Evolutionary conservation across 2,329 filamentous ascomycete species (phyloP), one percentile per base, ranked within the genome.

Genomic region (Sphaceloma murrayae): DNA sequence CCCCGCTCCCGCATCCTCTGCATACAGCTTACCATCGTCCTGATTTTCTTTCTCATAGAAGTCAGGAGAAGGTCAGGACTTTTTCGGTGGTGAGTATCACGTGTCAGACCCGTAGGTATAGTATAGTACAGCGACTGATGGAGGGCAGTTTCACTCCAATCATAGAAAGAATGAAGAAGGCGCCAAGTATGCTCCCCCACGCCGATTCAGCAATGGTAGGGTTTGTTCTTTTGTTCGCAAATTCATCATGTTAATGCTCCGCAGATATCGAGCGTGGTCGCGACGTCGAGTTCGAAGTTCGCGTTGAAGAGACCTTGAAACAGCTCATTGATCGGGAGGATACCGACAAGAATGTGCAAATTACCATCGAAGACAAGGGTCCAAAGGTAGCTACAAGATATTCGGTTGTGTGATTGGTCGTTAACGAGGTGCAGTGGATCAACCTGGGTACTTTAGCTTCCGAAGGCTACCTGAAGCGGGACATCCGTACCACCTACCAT

Each of bases 401-500:
- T 24, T 11, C n/a, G 7, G 6, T 46, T 14, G 18, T 26, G 10
- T 11, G 30, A 32, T 36, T 50, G 17, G n/a, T n/a, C 48, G 24
- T 57, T 65, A 49, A 67, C 52, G 39, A 13, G 26, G 34, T n/a
- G 9, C 53, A 85, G 82, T 81, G 86, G 34, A 74, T 95, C 45
- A 81, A 83, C 27, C 69, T 96, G 27, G 83, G 86, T 51, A 95
- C 89, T 2, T 82, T 84, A 19, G 81, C 77, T 16, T 95, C 88
- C 26, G 85, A 83, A 53, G 89, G 88, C 31, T 78, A 84, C 67
- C 89, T 88, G 58, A 79, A 80, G 51, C 87, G 89, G 62, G 88
- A 96, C 59, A 77, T 98, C 50, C 83, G 89, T 52, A 91, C 91
- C 56, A 96, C 86, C 22, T 98, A 98, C 64, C 93, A 94, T 82